phyloP scores from a whole-genome alignment of 805 yeast genomes.

The Yamadazyma olivae region DNA sequence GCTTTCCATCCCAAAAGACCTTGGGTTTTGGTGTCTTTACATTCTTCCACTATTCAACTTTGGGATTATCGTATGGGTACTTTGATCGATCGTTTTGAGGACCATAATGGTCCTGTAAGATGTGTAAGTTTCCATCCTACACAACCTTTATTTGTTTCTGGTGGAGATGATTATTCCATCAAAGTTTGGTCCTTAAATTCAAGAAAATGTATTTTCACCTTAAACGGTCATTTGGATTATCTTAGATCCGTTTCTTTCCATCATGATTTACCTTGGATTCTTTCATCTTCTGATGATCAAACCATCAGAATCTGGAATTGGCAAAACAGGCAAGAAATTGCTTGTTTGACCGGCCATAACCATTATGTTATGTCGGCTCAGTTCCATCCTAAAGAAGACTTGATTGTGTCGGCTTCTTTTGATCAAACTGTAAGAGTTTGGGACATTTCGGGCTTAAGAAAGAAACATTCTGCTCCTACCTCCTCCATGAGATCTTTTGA shows the following conservation, averaged over 20 bases:
- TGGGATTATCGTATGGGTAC: constrained; percentile 99
- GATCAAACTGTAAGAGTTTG: constrained; percentile 99
- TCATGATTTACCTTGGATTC: constrained; percentile 95
- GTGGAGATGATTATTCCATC: constrained; percentile 94
- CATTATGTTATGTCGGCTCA: constrained; percentile 98
- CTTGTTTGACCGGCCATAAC: constrained; percentile 95
- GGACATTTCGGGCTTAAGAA: constrained; percentile 94
- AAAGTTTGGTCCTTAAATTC: constrained; percentile 95
- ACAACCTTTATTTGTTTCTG: constrained; percentile 94
- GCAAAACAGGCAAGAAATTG: constrained; percentile 97
- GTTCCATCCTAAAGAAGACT: constrained; percentile 93
- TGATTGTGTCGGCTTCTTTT: constrained; percentile 91
- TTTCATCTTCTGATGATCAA: constrained; percentile 95
- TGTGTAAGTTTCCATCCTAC: constrained; percentile 96
- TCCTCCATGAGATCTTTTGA: constrained; percentile 46
- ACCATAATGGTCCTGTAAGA: constrained; percentile 98
- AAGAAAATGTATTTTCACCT: constrained; percentile 86
- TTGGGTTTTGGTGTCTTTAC: constrained; percentile 92
- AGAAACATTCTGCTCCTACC: constrained; percentile 84
- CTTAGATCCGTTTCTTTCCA: constrained; percentile 94
- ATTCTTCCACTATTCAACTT: constrained; percentile 96
- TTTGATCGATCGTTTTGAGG: constrained; percentile 91
- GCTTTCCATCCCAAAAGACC: constrained; percentile 97
- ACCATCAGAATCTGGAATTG: constrained; percentile 99
- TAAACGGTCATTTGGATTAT: constrained; percentile 92